Percentiles rank a stretch among this genome's conserved stretches.
phyloP scores from a whole-genome alignment of 306 rosid species.

The Rubus idaeus region DNA sequence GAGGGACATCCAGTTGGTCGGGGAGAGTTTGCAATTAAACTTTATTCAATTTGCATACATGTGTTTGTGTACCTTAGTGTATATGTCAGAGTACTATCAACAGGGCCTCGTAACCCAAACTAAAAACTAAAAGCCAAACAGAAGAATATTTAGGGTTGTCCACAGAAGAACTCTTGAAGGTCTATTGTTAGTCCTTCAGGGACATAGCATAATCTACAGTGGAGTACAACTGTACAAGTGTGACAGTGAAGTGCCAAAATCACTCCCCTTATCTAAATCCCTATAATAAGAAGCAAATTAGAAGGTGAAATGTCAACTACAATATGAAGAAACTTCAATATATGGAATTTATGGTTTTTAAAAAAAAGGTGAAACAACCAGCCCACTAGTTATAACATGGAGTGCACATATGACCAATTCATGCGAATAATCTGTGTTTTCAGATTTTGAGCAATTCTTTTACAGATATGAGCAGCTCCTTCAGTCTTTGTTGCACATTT shows the following conservation, averaged over 20 bases:
- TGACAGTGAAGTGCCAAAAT: too few species aligned
- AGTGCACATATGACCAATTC: not conserved
- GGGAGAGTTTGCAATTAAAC: conserved; percentile 1
- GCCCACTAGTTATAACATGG: not conserved
- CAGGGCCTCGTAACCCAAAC: not conserved
- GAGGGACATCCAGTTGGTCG: conserved; percentile 9
- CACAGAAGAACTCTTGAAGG: conserved; percentile 8
- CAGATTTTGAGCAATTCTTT: not conserved
- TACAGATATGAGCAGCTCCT: not conserved
- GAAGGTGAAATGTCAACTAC: not conserved
- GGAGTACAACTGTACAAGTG: too few species aligned
- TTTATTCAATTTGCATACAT: conserved; percentile 16
- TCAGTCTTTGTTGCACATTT: not conserved
- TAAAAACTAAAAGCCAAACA: not conserved
- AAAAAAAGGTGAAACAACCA: not conserved
- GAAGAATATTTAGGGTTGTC: not conserved
- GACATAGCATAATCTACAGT: not conserved
- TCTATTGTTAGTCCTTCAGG: conserved; percentile 3
- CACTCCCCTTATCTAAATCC: not conserved
- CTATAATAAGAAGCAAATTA: not conserved
- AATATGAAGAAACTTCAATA: not conserved
- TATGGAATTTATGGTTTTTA: not conserved
- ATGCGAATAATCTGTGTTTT: not conserved
- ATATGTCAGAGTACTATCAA: not conserved
- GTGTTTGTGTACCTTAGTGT: conserved; percentile 5